Evolutionary conservation across 768 basidiomycete species (phyloP), one percentile per base, ranked within the genome.

Genomic region (Mycena venus): DNA sequence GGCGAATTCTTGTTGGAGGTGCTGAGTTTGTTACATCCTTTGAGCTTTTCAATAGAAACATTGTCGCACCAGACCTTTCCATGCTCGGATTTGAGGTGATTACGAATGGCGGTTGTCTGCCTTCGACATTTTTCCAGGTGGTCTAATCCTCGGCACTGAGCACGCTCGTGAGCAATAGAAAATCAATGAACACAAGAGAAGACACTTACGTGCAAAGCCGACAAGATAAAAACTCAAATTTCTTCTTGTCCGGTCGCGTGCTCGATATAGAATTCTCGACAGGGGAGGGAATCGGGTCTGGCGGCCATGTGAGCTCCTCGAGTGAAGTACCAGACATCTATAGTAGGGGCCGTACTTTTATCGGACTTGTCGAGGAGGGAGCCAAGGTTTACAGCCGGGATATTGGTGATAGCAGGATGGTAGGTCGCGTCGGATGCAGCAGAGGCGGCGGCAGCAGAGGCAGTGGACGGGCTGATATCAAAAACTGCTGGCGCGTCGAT

Each of bases 91-190:
- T 34, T 40, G 25, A 78, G 47, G 44, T 78, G 77, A 15, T 56
- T 44, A 0, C 74, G 79, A 34, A 77, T 75, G 17, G 73, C 61
- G 10, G n/a, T 47, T 6, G 76, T 73, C 47, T 74, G 72, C 9
- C 76, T 3, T 70, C 38, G n/a, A 49, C 59, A 40, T 78, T 77
- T 58, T 74, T 73, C 76, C 78, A 80, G 27, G 64, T 61, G 34
- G 58, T 72, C 74, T 70, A 75, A 3, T 64, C 40, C n/a, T 53
- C 49, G 11, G 27, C 53, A 3, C 27, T 44, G 25, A 23, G n/a
- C 15, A n/a, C 7, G 9, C 2, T 31, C 15, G n/a, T 17, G 7
- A 29, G 17, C 5, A 60, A 27, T 34, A 12, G n/a, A 27, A 64
- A 60, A 25, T 40, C 25, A 21, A 53, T 17, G 21, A 65, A 40